phyloP scores from a whole-genome alignment of 2,329 filamentous ascomycete species.

The Aspergillus fumigatus region DNA sequence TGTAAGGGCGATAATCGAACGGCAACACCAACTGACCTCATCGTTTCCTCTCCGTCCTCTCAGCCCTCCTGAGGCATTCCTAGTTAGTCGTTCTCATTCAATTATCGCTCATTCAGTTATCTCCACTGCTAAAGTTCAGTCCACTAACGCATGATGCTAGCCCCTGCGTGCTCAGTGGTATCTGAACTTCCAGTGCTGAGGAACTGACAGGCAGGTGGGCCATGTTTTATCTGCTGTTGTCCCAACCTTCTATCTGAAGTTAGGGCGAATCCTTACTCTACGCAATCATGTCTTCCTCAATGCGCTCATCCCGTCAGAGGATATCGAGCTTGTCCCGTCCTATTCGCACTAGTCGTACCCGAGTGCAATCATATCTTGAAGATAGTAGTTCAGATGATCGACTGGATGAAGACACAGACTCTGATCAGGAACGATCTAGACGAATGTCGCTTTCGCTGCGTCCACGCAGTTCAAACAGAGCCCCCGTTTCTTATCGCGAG shows the following conservation, averaged over 20 bases:
- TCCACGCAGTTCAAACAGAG: constrained; percentile 25
- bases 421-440: constrained; percentile 9
- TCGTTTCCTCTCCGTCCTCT: background rate
- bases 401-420: constrained; percentile 10
- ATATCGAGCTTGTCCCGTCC: constrained; percentile 26
- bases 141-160: background rate
- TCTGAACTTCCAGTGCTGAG: background rate
- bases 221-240: constrained; percentile 14
- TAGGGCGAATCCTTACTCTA: constrained; percentile 5
- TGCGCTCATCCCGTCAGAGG: constrained; percentile 17
- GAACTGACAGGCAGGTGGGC: constrained; percentile 6
- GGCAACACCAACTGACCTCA: constrained; percentile 5
- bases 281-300: constrained; percentile 27
- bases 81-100: background rate
- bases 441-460: constrained; percentile 26
- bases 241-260: constrained; percentile 7
- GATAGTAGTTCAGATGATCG: constrained; percentile 30
- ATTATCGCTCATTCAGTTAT: background rate
- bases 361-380: constrained; percentile 36
- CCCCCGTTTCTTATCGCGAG: constrained; percentile 30
- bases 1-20: constrained; percentile 3
- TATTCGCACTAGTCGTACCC: constrained; percentile 31
- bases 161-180: background rate
- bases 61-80: background rate
- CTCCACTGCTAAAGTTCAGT: background rate